Evolutionary conservation across 139 green algal genomes (phyloP).

Genomic region (Tetradesmus lagerheimii): DNA sequence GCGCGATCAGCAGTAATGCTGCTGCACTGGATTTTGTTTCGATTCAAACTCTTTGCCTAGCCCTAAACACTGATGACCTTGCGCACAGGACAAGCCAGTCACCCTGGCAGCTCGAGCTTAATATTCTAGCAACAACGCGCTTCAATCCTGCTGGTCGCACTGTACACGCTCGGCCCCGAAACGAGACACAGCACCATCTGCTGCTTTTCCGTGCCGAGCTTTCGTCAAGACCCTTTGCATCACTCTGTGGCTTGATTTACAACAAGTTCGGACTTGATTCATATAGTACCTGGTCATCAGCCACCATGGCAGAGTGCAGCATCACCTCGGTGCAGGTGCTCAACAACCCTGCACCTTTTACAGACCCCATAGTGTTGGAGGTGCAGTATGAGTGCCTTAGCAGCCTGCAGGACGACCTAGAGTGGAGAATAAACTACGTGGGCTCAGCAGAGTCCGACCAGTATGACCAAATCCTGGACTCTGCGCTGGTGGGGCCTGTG

Average conservation of each 20-base stretch:
- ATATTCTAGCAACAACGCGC: neutral
- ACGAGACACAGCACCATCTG: neutral
- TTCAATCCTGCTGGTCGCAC: neutral
- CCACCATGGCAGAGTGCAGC: slow-evolving; percentile 91
- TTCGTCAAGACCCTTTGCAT: neutral
- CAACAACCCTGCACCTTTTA: slow-evolving; percentile 89
- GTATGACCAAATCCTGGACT: slow-evolving; percentile 96
- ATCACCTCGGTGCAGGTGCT: slow-evolving; percentile 86
- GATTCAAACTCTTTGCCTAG: neutral
- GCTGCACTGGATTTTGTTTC: neutral
- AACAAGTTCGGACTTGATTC: neutral
- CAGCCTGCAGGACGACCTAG: slow-evolving; percentile 87
- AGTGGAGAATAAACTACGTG: slow-evolving; percentile 98
- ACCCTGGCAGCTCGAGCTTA: too few species aligned
- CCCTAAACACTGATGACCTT: neutral
- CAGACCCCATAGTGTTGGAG: slow-evolving; percentile 91
- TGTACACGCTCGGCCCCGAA: too few species aligned
- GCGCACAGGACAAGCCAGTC: neutral
- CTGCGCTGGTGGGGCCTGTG: slow-evolving; percentile 95
- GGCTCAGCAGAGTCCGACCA: slow-evolving; percentile 93
- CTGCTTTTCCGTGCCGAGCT: slow-evolving; percentile 11
- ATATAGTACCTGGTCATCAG: neutral
- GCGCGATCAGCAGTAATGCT: too few species aligned
- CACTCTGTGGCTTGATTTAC: neutral
- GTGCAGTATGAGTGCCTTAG: slow-evolving; percentile 96